Evolutionary conservation across 179 eudicot genomes (phyloP).

Genomic region (Carnegiea gigantea): DNA sequence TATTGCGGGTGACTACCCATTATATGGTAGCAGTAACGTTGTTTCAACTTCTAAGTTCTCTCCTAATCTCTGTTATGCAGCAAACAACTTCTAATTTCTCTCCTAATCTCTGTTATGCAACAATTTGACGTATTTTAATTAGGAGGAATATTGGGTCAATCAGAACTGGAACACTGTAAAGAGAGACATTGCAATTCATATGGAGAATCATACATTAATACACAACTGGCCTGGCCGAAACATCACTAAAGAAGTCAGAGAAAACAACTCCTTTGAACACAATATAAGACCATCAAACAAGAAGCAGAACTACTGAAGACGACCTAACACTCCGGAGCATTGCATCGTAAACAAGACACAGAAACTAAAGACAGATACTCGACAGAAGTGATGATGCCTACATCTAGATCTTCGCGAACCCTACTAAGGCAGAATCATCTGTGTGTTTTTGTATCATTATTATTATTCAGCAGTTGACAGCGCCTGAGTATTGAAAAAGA

Average conservation of each 20-base stretch:
- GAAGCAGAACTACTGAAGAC: background rate
- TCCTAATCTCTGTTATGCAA: background rate
- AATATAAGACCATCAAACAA: background rate
- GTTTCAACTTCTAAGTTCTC: too few relatives aligned
- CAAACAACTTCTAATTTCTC: background rate
- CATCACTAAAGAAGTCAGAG: background rate
- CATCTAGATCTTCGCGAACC: background rate
- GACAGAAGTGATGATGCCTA: too few relatives aligned
- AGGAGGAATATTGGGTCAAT: background rate
- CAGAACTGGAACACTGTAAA: background rate
- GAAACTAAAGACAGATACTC: background rate
- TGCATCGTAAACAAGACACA: background rate
- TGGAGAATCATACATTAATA: background rate
- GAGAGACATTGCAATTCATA: background rate
- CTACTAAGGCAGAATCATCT: background rate
- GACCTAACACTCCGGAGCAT: background rate
- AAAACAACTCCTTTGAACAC: background rate
- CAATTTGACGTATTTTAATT: too few relatives aligned
- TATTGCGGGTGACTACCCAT: too few relatives aligned
- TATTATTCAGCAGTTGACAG: conserved; percentile 37
- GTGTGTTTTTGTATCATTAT: background rate
- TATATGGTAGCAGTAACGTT: too few relatives aligned
- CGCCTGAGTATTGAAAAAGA: conserved; percentile 40
- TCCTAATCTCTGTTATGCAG: too few relatives aligned
- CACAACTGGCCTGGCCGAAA: background rate